phyloP scores from a whole-genome alignment of 805 yeast genomes.

The Barnettozyma populi region DNA sequence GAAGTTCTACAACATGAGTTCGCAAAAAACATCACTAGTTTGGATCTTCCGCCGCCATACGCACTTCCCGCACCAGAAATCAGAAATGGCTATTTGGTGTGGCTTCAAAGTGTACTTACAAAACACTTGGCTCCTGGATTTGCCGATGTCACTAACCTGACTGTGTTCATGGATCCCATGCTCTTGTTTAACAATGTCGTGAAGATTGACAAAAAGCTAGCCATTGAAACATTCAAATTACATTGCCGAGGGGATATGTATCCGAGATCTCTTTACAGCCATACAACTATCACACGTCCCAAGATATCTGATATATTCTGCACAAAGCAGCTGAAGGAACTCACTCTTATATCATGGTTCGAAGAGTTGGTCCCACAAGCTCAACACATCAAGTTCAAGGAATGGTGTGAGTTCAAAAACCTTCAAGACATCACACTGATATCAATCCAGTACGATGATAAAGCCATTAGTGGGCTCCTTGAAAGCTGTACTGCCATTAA shows the following conservation, averaged over 20 bases:
- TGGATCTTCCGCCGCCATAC: constrained; percentile 29
- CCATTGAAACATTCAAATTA: constrained; percentile 32
- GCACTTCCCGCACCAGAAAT: constrained; percentile 30
- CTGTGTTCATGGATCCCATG: constrained; percentile 36
- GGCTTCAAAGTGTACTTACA: constrained; percentile 13
- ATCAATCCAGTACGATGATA: constrained; percentile 30
- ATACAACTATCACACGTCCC: constrained; percentile 11
- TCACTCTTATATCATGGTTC: constrained; percentile 40
- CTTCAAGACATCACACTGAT: constrained; percentile 37
- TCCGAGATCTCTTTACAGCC: constrained; percentile 26
- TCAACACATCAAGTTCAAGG: constrained; percentile 30
- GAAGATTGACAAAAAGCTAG: constrained; percentile 24
- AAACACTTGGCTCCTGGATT: constrained; percentile 23
- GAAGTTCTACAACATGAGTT: constrained; percentile 27
- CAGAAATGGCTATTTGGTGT: constrained; percentile 26
- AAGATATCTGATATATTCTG: constrained; percentile 33
- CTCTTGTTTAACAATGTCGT: constrained; percentile 30
- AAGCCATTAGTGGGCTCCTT: constrained; percentile 28
- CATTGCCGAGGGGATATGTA: constrained; percentile 39
- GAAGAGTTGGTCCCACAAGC: constrained; percentile 29
- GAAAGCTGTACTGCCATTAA: constrained; percentile 27
- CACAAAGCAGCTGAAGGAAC: constrained; percentile 27
- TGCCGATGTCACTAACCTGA: constrained; percentile 22
- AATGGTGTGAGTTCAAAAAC: constrained; percentile 31
- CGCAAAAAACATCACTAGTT: constrained; percentile 18